Percentiles rank a stretch among this genome's conserved stretches.
These are phyloP conservation scores for Anethum foeniculum DNA, from an alignment of 140 eudicot species.

Conservation along the genomic window DNA sequence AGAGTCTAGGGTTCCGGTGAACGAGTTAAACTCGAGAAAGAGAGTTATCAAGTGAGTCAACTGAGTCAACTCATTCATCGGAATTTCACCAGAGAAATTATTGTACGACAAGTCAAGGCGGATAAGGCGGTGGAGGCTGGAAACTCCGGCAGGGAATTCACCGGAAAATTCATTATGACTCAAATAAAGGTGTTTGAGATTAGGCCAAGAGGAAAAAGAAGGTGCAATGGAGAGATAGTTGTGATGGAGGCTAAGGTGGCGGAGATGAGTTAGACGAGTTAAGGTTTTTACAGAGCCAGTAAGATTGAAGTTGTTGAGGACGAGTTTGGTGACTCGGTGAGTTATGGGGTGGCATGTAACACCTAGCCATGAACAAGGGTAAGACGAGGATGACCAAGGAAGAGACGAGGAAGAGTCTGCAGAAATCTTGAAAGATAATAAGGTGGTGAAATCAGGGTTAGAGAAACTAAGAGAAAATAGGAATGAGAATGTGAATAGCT, in stretches of 20 bases:
- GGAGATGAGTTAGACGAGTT: conserved; percentile 31
- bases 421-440: conserved; percentile 37
- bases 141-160: conserved; percentile 19
- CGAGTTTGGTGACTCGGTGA: conserved; percentile 39
- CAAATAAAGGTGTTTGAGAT: conserved; percentile 35
- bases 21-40: conserved; percentile 33
- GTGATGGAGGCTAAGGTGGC: conserved; percentile 36
- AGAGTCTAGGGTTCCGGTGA: conserved; percentile 25
- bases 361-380: conserved; percentile 36
- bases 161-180: conserved; percentile 28
- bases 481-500: conserved; percentile 19
- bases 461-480: conserved; percentile 17
- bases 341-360: conserved; percentile 41
- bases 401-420: conserved; percentile 36
- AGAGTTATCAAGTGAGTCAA: conserved; percentile 33
- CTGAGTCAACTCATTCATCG: conserved; percentile 28
- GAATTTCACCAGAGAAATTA: conserved; percentile 31
- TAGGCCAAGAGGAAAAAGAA: conserved; percentile 26
- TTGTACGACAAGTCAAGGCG: conserved; percentile 32
- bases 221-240: conserved; percentile 34
- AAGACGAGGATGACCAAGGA: conserved; percentile 33
- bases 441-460: conserved; percentile 27
- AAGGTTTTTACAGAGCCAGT: conserved; percentile 26
- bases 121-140: conserved; percentile 19
- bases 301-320: conserved; percentile 31